A percentile compares a stretch with the other conserved stretches of the same genome.
Conservation (phyloP, 331 rosid genomes). For the Dryas integrifolia region DNA sequence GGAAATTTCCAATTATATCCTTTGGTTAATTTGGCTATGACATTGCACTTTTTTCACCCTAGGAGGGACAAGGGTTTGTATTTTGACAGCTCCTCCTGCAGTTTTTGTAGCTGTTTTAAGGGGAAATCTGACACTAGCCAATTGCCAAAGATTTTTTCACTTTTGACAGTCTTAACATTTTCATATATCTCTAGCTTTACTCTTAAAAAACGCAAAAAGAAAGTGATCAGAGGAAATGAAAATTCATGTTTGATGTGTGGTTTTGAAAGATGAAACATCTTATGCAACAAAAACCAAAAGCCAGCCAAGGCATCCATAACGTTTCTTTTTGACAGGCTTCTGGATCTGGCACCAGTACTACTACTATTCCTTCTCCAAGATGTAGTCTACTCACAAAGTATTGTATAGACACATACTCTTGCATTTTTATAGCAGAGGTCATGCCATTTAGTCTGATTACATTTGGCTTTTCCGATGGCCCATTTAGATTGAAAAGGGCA, state of each 20-base stretch:
- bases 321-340: neutral
- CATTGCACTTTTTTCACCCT: slow-evolving; percentile 26
- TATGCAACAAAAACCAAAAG: neutral
- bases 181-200: slow-evolving; percentile 10
- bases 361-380: neutral
- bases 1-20: no score
- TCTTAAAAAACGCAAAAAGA: neutral
- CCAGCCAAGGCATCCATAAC: neutral
- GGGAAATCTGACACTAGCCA: slow-evolving; percentile 29
- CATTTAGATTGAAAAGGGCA: no score
- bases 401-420: neutral
- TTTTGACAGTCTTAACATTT: slow-evolving; percentile 21
- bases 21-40: slow-evolving; percentile 1
- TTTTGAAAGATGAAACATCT: neutral
- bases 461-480: no score
- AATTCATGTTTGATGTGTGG: neutral
- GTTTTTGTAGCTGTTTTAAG: slow-evolving; percentile 23
- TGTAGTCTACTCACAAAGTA: neutral
- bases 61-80: slow-evolving; percentile 33
- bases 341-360: neutral
- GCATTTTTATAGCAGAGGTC: no score
- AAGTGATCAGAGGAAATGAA: neutral
- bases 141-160: slow-evolving; percentile 18
- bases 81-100: slow-evolving; percentile 22
- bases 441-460: no score